Conservation (phyloP, 73 alveolate genomes). For the Tetrahymena thermophila region DNA sequence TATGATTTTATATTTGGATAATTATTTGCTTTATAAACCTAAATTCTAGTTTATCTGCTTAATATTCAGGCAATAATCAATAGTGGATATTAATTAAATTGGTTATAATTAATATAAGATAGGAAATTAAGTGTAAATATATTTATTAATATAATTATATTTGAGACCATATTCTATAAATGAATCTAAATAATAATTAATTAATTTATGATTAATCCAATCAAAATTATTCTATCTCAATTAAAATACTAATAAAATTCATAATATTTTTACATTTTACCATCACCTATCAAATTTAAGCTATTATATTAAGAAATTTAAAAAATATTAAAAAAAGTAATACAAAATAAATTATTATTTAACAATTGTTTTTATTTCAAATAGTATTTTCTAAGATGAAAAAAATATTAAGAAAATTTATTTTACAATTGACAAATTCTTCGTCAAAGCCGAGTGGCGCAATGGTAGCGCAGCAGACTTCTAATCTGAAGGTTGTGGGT, state of each 20-base stretch:
- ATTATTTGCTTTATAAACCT: background rate
- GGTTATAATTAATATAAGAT: background rate
- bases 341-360: too few relatives aligned
- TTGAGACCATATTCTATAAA: background rate
- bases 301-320: too few relatives aligned
- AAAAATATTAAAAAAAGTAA: too few relatives aligned
- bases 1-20: background rate
- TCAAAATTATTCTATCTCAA: too few relatives aligned
- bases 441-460: constrained; percentile 4
- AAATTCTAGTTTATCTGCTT: background rate
- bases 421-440: background rate
- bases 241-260: background rate
- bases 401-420: background rate
- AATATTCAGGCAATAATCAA: background rate
- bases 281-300: too few relatives aligned
- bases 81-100: background rate
- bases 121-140: background rate
- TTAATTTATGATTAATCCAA: background rate
- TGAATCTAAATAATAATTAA: background rate
- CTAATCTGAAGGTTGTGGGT: constrained; percentile 4
- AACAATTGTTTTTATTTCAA: too few relatives aligned
- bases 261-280: background rate
- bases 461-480: constrained; percentile 5
- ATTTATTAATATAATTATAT: background rate
- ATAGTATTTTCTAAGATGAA: too few relatives aligned